Evolutionary conservation across 106 monocot species (phyloP), one percentile per base, ranked within the genome.

Genomic region (Acorus gramineus): DNA sequence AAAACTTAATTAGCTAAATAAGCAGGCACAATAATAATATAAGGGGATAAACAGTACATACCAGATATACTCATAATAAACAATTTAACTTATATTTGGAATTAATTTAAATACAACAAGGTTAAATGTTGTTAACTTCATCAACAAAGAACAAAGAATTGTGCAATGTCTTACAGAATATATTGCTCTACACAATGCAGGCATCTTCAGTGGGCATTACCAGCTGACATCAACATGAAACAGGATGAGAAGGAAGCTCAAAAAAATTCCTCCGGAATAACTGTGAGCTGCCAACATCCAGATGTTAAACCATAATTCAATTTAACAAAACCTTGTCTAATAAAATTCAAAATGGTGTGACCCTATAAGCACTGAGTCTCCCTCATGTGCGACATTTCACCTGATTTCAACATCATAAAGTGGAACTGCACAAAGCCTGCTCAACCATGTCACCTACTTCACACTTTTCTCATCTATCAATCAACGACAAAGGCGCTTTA

Each of bases 391-490:
- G 44, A 64, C 50, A 50, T 63, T 50, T 50, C 63, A 63, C 63
- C 63, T 63, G 63, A 63, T 47, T 63, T 13, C 7, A 50, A 5
- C 6, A 14, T 13, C 50, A 63, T 28, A 63, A 63, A 5, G 63
- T 63, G 63, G 63, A 50, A 50, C 46, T 63, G 63, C 63, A 63
- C 63, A 63, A 46, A 61, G 47, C 47, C 47, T 47, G 28, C 28
- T 28, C 28, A 28, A 28, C 28, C 28, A 28, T 28, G 28, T 28
- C 28, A 28, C 28, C 28, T 61, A 61, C 61, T 61, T 47, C 47
- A 61, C 46, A 61, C 5, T 61, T n/a, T 61, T 61, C 65, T 58
- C 47, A 57, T 61, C 71, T 71, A 71, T 12, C 61, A 71, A 45
- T 62, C 62, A 71, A 60, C 44, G 62, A 69, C 42, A 62, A 49